phyloP scores from a whole-genome alignment of 768 basidiomycete genomes.

The Rhodotorula sphaerocarpa region DNA sequence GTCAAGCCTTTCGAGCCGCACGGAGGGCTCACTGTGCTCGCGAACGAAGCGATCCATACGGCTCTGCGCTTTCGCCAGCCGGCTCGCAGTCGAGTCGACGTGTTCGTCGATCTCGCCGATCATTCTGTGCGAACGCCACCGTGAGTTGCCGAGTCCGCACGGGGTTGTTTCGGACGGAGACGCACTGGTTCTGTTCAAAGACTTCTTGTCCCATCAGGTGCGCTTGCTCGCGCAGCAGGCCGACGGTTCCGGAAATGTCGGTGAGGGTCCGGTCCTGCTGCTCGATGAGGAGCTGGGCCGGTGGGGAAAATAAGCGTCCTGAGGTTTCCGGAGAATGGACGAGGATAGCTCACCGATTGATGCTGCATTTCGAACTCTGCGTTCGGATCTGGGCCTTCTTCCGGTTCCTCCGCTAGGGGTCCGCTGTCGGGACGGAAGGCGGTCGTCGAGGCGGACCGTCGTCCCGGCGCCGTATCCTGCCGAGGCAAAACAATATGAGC shows the following conservation, averaged over 20 bases:
- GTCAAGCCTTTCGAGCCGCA: not conserved
- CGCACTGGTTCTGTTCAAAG: conserved; percentile 79
- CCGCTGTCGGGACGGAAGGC: not conserved
- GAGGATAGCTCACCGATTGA: conserved; percentile 46
- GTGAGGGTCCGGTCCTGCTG: conserved; percentile 85
- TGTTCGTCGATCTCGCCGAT: conserved; percentile 66
- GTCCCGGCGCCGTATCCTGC: conserved; percentile 1
- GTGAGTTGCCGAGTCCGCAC: not conserved
- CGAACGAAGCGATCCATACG: conserved; percentile 71
- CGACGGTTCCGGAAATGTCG: conserved; percentile 76
- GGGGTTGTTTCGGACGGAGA: not conserved
- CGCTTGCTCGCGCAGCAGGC: conserved; percentile 78
- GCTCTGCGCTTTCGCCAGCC: conserved; percentile 58
- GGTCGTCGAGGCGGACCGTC: conserved; percentile 13
- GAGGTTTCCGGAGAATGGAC: not conserved
- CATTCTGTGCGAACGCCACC: conserved; percentile 51
- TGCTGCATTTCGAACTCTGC: conserved; percentile 75
- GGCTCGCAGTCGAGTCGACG: conserved; percentile 61
- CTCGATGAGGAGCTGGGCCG: conserved; percentile 64
- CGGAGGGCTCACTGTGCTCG: conserved; percentile 58
- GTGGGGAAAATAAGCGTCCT: not conserved
- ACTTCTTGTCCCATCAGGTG: conserved; percentile 92
- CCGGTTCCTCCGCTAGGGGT: conserved; percentile 5
- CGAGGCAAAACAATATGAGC: not conserved
- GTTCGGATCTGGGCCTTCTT: conserved; percentile 42